Evolutionary conservation across 2,329 filamentous ascomycete species (phyloP).

Genomic region (Aureobasidium sp.): DNA sequence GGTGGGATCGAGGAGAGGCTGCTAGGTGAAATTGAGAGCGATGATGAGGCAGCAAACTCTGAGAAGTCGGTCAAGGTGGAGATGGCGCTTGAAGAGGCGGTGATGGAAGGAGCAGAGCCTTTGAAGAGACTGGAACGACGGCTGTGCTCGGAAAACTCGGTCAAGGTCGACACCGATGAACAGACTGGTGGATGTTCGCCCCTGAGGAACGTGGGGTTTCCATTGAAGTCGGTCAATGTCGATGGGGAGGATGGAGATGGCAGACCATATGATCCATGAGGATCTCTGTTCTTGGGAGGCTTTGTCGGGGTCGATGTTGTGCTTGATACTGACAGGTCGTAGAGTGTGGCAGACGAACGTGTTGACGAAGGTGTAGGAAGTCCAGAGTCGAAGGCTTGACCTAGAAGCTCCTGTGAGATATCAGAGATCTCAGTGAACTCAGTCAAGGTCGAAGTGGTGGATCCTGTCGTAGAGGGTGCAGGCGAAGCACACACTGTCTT

Average conservation of each 20-base stretch:
- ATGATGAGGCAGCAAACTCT: not conserved
- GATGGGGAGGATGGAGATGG: not conserved
- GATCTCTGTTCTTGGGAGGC: not conserved
- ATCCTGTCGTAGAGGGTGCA: not conserved
- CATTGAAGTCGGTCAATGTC: not conserved
- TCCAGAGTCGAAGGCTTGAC: not conserved
- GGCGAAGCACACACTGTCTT: not conserved
- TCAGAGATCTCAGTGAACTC: not conserved
- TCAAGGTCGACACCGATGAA: not conserved
- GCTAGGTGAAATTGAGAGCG: not conserved
- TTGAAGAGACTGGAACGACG: not conserved
- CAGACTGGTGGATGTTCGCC: too few species aligned
- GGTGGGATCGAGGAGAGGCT: not conserved
- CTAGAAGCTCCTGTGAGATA: not conserved
- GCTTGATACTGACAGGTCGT: not conserved
- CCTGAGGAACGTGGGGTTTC: not conserved
- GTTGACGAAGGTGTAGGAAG: not conserved
- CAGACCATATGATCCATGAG: not conserved
- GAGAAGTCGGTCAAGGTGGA: not conserved
- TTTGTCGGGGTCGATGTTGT: not conserved
- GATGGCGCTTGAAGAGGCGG: not conserved
- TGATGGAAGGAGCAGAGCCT: not conserved
- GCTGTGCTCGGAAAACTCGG: not conserved
- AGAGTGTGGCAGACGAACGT: not conserved
- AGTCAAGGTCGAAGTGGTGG: not conserved